These are phyloP conservation scores for Aspergillus uvarum DNA, from an alignment of 2,329 filamentous ascomycete genomes.

Conservation along the genomic window DNA sequence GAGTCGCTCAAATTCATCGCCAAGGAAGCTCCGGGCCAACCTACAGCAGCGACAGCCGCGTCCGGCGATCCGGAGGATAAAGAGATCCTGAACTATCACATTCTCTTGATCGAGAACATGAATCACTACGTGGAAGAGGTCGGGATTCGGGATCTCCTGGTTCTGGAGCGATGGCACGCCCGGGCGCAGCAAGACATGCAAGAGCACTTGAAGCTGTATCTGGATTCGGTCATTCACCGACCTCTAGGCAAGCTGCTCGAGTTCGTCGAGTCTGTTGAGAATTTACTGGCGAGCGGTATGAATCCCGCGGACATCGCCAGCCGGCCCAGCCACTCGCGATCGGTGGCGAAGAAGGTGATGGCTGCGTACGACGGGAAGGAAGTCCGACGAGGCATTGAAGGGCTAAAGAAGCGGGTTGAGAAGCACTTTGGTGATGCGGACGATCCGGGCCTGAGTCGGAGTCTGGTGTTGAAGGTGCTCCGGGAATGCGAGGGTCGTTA, in stretches of 20 bases:
- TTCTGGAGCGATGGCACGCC: conserved; percentile 79
- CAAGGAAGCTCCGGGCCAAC: conserved; percentile 62
- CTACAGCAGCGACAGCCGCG: conserved; percentile 50
- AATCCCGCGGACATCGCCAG: conserved; percentile 64
- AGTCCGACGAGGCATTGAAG: conserved; percentile 84
- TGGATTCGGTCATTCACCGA: conserved; percentile 81
- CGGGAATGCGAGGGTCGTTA: conserved; percentile 61
- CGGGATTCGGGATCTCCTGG: conserved; percentile 68
- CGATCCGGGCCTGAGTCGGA: conserved; percentile 64
- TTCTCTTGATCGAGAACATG: conserved; percentile 97
- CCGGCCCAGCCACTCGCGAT: conserved; percentile 79
- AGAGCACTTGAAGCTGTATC: conserved; percentile 85
- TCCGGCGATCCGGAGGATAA: conserved; percentile 80
- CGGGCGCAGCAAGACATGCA: conserved; percentile 74
- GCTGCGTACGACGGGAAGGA: conserved; percentile 79
- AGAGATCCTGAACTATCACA: conserved; percentile 94
- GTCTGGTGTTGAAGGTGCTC: conserved; percentile 59
- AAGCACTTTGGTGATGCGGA: conserved; percentile 95
- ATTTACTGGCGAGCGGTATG: conserved; percentile 59
- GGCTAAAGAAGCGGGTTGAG: conserved; percentile 85
- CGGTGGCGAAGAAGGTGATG: conserved; percentile 82
- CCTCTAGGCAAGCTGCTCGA: conserved; percentile 89
- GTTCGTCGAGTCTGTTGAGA: conserved; percentile 85
- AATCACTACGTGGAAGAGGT: conserved; percentile 95
- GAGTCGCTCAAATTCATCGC: conserved; percentile 95